phyloP scores from a whole-genome alignment of 106 monocot species.

The Posidonia australis region DNA sequence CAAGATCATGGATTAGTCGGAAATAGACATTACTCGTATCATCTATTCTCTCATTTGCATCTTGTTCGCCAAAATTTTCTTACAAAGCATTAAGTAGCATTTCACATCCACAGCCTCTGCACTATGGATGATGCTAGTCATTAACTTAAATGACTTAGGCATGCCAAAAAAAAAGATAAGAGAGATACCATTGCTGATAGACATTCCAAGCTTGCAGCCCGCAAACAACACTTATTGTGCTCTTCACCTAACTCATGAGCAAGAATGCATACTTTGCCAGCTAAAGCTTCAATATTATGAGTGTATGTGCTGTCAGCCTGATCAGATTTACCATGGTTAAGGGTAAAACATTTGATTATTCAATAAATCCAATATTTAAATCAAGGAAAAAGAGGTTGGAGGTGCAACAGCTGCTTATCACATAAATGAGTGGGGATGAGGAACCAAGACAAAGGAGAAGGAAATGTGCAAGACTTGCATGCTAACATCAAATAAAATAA shows the following conservation, averaged over 20 bases:
- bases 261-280: conserved; percentile 41
- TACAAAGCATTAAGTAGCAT: too few relatives aligned
- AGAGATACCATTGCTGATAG: conserved; percentile 62
- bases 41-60: too few relatives aligned
- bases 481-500: too few relatives aligned
- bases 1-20: too few relatives aligned
- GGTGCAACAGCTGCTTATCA: too few relatives aligned
- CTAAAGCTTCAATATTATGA: conserved; percentile 56
- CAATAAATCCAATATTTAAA: background rate
- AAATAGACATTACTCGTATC: too few relatives aligned
- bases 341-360: background rate
- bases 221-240: conserved; percentile 18
- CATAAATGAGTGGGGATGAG: too few relatives aligned
- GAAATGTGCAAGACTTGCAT: background rate
- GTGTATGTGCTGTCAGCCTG: conserved; percentile 81
- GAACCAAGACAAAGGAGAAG: background rate
- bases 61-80: too few relatives aligned
- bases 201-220: conserved; percentile 71
- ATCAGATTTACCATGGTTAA: conserved; percentile 7
- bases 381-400: background rate
- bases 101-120: too few relatives aligned
- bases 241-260: conserved; percentile 35
- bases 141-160: too few relatives aligned
- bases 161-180: background rate
- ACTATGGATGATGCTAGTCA: too few relatives aligned